Evolutionary conservation across 164 flowering plant species (phyloP).

Genomic region (Magnolia officinalis): DNA sequence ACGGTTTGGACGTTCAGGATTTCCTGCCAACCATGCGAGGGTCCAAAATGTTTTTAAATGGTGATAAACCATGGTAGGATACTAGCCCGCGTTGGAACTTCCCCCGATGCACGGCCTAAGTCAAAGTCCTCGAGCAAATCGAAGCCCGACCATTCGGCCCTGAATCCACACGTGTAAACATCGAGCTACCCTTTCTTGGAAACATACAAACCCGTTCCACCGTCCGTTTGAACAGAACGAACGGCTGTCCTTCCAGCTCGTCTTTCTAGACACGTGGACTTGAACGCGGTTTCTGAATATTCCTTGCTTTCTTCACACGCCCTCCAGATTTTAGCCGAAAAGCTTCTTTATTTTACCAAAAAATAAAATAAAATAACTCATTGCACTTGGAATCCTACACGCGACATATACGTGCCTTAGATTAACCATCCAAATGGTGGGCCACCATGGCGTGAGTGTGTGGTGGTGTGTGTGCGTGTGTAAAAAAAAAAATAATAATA

Average conservation of each 20-base stretch:
- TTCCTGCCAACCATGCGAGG: neutral
- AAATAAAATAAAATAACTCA: too few relatives aligned
- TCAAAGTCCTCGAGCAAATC: neutral
- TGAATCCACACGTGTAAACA: neutral
- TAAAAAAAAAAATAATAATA: too few relatives aligned
- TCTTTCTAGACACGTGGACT: neutral
- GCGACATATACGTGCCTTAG: neutral
- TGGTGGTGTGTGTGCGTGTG: too few relatives aligned
- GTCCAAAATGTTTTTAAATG: too few relatives aligned
- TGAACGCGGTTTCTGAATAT: constrained; percentile 5
- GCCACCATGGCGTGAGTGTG: too few relatives aligned
- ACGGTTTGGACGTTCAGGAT: neutral
- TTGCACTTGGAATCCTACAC: neutral
- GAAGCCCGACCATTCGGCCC: neutral
- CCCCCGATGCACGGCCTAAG: neutral
- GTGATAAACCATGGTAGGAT: neutral
- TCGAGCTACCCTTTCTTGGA: neutral
- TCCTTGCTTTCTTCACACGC: constrained; percentile 2
- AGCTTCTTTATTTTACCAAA: neutral
- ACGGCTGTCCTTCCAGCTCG: neutral
- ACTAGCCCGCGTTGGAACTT: neutral
- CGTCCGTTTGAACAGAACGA: neutral
- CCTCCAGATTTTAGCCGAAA: neutral
- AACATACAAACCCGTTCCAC: neutral
- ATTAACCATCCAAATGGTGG: neutral